These are phyloP conservation scores for Alternaria longipes DNA, from an alignment of 2,329 filamentous ascomycete genomes.

Conservation along the genomic window DNA sequence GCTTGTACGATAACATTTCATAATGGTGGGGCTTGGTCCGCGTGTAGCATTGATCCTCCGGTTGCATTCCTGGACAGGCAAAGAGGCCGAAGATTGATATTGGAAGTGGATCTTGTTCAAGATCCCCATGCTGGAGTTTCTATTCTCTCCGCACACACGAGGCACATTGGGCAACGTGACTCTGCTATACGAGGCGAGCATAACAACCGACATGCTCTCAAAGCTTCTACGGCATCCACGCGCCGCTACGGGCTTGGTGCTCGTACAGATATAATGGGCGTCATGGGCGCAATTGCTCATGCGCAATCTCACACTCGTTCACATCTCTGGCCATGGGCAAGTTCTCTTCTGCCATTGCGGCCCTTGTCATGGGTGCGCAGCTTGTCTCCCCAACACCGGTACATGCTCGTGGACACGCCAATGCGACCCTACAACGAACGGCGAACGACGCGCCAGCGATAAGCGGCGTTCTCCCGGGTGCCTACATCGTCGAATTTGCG, in stretches of 20 bases:
- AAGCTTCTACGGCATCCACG: not conserved
- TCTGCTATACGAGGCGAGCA: slow-evolving; percentile 11
- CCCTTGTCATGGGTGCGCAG: slow-evolving; percentile 12
- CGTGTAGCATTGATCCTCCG: not conserved
- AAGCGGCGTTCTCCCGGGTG: slow-evolving; percentile 7
- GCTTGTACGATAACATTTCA: not conserved
- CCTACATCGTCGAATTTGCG: slow-evolving; percentile 32
- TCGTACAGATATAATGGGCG: slow-evolving; percentile 7
- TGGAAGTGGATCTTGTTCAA: slow-evolving; percentile 8
- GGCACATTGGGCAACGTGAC: slow-evolving; percentile 4
- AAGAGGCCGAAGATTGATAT: slow-evolving; percentile 8
- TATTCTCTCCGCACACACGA: not conserved
- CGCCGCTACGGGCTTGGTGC: slow-evolving; percentile 8
- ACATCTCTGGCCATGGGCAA: not conserved
- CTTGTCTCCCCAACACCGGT: slow-evolving; percentile 1
- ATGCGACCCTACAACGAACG: slow-evolving; percentile 3
- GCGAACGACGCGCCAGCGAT: not conserved
- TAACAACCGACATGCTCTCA: not conserved
- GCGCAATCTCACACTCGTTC: not conserved
- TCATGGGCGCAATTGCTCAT: not conserved
- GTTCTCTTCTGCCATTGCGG: slow-evolving; percentile 7
- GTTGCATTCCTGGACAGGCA: not conserved
- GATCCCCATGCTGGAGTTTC: slow-evolving; percentile 9
- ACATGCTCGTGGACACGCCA: not conserved
- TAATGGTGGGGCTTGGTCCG: not conserved